Base-by-base conservation (phyloP, 495 filamentous ascomycete genomes). In the Talaromyces adpressus region DNA sequence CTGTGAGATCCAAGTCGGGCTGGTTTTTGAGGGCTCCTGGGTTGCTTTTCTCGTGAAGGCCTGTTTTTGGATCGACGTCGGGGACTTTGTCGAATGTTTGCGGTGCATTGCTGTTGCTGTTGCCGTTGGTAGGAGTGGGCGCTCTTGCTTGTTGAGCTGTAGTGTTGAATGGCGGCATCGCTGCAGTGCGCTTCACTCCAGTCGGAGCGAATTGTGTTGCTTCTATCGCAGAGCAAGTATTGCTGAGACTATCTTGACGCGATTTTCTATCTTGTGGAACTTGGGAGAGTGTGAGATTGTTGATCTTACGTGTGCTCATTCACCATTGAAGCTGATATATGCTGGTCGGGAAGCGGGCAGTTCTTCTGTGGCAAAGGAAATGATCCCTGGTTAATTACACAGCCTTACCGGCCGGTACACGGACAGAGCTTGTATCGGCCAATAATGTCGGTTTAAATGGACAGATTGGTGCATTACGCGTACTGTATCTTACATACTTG, bases 1-100 rank as follows among this genome's bases (percentile, higher is more conserved):
- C 59, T 18, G 20, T 53, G 39, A 62, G 29, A 49, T 41, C 29
- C 6, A 6, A n/a, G 4, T 57, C 54, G 54, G 54, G 1, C 14
- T 4, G 54, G 9, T 14, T n/a, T 4, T 52, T 62, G 16, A 18
- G 27, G 9, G 27, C n/a, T 16, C 25, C 8, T 53, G 41, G 27
- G 39, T 16, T 41, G 36, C 34, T 18, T 29, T 18, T 4, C 11
- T 62, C 45, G 9, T 62, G 60, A 8, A 49, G 45, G n/a, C 39
- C 39, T 18, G 60, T 51, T 16, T 51, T 62, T 4, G 45, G 22
- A 30, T 62, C 60, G 45, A 62, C 60, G 5, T 62, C 41, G 2
- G 60, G 60, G 27, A 62, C 12, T 53, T 62, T 62, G 8, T 62
- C 60, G 27, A 62, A 62, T 32, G 27, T 62, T 6, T 62, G 60